Base-by-base conservation (phyloP, 2,329 filamentous ascomycete species). In the Eutypella sp. region DNA sequence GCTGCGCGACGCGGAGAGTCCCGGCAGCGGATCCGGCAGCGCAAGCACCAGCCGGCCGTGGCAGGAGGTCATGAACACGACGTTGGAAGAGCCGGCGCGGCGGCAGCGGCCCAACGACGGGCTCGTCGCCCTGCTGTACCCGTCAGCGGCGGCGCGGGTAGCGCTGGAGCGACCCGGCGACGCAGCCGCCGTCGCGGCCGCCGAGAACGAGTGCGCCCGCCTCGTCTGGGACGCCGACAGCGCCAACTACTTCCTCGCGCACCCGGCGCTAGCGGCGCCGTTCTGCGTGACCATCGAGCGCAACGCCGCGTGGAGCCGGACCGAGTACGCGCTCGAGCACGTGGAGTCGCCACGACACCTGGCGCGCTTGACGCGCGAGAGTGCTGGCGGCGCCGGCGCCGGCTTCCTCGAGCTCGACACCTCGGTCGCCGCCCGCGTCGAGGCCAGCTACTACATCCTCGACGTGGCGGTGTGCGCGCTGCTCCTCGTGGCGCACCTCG, bases 141-240 rank as follows among this genome's bases (percentile, higher is more conserved):
- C 87, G 1, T 67, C 71, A 1, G 79, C 82, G 0, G 82, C 83
- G 11, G 78, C 82, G 0, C 79, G 76, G 38, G 75, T 82, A 62
- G 84, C 81, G 2, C 68, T 82, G 1, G 81, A 84, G 47, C 73
- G 76, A 22, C 67, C 82, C 3, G 71, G 76, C 37, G 81, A 86
- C 58, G 71, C 76, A 2, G 70, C 75, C 0, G 75, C 84, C 9
- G 72, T 82, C 4, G 72, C 74, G 47, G 78, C 82, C 27, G 85
- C 85, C 0, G 81, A 86, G 60, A 74, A 78, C 25, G 85, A 89
- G 65, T 82, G 80, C 54, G 86, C 81, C 20, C 75, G 82, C 2
- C 75, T 91, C 2, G 79, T 87, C n/a, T 89, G 84, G 78, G 81
- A 85, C 57, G 76, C 78, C 24, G 81, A 85, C 57, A 75, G 70